Conservation (phyloP, 805 yeast species). For the Wickerhamiella siamensis region DNA sequence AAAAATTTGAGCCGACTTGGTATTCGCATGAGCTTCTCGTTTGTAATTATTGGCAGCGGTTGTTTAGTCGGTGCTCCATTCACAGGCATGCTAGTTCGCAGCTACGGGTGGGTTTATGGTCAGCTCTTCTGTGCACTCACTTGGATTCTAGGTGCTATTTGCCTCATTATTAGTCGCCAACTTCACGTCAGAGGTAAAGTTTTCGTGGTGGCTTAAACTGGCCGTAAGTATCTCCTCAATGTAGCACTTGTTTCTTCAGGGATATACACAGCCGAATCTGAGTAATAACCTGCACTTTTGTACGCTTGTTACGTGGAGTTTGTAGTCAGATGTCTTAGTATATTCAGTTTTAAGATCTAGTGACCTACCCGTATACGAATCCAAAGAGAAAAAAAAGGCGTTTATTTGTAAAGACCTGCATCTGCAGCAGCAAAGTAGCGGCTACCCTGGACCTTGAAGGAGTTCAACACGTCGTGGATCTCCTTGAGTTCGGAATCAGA, state of each 20-base stretch:
- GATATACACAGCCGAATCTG: no score
- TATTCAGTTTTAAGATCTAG: no score
- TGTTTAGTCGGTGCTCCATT: conserved; percentile 20
- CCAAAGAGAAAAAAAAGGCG: no score
- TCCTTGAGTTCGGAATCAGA: conserved; percentile 43
- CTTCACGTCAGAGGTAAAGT: conserved; percentile 2
- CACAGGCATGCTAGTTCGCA: conserved; percentile 15
- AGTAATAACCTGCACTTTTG: no score
- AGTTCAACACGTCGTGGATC: conserved; percentile 33
- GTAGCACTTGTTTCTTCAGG: no score
- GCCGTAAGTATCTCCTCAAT: no score
- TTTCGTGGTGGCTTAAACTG: no score
- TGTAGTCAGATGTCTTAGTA: no score
- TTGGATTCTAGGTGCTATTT: not conserved
- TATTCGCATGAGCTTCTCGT: conserved; percentile 43
- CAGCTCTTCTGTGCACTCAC: conserved; percentile 7
- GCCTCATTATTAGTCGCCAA: not conserved
- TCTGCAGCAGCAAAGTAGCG: conserved; percentile 31
- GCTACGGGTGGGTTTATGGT: conserved; percentile 9
- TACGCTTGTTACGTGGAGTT: no score
- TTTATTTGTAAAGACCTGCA: not conserved
- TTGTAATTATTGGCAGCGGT: conserved; percentile 41
- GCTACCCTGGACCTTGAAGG: conserved; percentile 38
- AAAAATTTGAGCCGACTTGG: conserved; percentile 18
- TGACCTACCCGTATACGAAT: no score